Conservation (phyloP, 768 basidiomycete species). For the Boletus insuetus region DNA sequence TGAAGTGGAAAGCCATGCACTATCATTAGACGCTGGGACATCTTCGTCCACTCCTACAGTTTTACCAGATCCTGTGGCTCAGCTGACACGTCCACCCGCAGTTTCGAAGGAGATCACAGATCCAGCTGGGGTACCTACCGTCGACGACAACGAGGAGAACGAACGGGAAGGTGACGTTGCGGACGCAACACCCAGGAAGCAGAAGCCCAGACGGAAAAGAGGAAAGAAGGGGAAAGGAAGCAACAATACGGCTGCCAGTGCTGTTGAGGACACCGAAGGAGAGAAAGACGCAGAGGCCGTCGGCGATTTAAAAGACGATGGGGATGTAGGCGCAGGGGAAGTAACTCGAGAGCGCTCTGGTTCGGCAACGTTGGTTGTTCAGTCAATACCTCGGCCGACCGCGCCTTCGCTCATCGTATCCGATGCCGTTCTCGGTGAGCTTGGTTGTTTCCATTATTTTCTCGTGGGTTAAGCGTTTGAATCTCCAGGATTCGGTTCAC, state of each 20-base stretch:
- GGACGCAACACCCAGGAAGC: constrained; percentile 43
- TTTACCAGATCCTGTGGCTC: background rate
- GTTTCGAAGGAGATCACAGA: constrained; percentile 10
- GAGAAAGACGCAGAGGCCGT: constrained; percentile 26
- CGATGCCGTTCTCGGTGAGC: constrained; percentile 69
- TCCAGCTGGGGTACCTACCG: background rate
- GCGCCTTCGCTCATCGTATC: constrained; percentile 65
- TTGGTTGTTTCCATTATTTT: background rate
- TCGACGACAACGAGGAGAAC: constrained; percentile 53
- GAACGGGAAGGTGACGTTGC: constrained; percentile 49
- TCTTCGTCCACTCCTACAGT: background rate
- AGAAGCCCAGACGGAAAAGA: constrained; percentile 41
- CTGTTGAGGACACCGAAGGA: constrained; percentile 23
- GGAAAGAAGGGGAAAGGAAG: constrained; percentile 53
- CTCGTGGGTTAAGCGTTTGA: background rate
- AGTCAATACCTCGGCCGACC: constrained; percentile 17
- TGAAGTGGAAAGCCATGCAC: background rate
- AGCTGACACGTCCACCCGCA: constrained; percentile 3
- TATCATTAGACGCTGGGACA: background rate
- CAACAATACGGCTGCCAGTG: constrained; percentile 2
- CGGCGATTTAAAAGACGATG: constrained; percentile 36
- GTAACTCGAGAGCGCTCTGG: constrained; percentile 12
- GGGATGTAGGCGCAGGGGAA: constrained; percentile 20
- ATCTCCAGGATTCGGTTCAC: constrained; percentile 81
- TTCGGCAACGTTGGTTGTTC: constrained; percentile 23